A percentile compares a stretch with the other conserved stretches of the same genome.
Evolutionary conservation across 1,284 basidiomycete species (phyloP).

Genomic region (Prillingera fragicola): DNA sequence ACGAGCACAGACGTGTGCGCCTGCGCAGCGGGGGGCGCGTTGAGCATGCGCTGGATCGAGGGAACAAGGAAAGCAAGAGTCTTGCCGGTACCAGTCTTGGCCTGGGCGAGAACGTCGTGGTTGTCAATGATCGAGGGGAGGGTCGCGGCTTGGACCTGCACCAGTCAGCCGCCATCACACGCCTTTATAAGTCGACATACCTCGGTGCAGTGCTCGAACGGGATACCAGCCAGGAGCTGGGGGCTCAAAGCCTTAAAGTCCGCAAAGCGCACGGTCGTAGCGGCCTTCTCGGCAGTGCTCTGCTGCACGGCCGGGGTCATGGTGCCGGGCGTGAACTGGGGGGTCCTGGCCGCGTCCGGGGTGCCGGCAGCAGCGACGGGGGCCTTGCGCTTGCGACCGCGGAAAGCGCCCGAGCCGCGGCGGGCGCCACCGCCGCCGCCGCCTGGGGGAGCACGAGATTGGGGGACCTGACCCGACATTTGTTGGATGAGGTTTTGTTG

Average conservation of each 20-base stretch:
- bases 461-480: slow-evolving; percentile 1
- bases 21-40: slow-evolving; percentile 16
- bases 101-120: slow-evolving; percentile 52
- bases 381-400: slow-evolving; percentile 3
- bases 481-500: no score
- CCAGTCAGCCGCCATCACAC: not conserved
- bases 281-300: slow-evolving; percentile 5
- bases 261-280: slow-evolving; percentile 18
- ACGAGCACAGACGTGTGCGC: slow-evolving; percentile 42
- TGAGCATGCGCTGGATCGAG: slow-evolving; percentile 47
- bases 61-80: slow-evolving; percentile 54
- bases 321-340: slow-evolving; percentile 6
- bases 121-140: slow-evolving; percentile 48
- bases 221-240: slow-evolving; percentile 30
- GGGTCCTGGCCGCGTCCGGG: not conserved
- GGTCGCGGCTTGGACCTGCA: slow-evolving; percentile 50
- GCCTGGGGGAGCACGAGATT: no score
- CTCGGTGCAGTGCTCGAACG: slow-evolving; percentile 47
- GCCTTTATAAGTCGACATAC: slow-evolving; percentile 20
- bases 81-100: slow-evolving; percentile 55
- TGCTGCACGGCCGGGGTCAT: slow-evolving; percentile 8
- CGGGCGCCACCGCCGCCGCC: slow-evolving; percentile 1
- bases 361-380: not conserved
- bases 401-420: slow-evolving; percentile 1
- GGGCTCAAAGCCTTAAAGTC: slow-evolving; percentile 21